Conservation (phyloP, 352 stramenopile genomes). For the Elongisporangium undulatum region DNA sequence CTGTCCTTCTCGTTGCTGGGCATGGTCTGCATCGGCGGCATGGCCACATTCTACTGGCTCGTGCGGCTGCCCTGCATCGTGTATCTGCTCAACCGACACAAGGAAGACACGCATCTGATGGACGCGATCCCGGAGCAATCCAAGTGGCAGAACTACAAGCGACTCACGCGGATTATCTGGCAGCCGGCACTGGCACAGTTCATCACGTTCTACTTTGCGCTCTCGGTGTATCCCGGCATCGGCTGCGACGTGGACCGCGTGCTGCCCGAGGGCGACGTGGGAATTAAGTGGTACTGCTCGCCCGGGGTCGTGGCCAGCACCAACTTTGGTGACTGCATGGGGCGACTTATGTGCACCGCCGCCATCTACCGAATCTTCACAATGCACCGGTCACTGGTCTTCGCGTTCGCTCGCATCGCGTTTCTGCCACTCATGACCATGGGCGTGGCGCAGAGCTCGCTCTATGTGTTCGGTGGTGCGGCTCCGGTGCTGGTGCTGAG, state of each 20-base stretch:
- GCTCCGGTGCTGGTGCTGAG: neutral
- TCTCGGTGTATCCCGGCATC: neutral
- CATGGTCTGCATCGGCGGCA: constrained; percentile 13
- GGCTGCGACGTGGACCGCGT: neutral
- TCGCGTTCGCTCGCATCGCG: neutral
- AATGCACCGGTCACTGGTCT: neutral
- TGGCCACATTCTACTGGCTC: constrained; percentile 9
- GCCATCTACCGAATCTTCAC: neutral
- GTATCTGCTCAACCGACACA: constrained; percentile 3
- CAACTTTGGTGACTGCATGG: neutral
- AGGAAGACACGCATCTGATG: neutral
- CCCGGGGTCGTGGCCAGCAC: neutral
- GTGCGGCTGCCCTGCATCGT: constrained; percentile 6
- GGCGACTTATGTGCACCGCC: neutral
- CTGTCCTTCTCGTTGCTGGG: constrained; percentile 11
- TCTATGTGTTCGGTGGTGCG: neutral
- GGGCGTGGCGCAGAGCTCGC: constrained; percentile 4
- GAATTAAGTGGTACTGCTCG: neutral
- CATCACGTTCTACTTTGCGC: neutral
- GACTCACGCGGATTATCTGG: neutral
- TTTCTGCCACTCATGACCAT: constrained; percentile 17
- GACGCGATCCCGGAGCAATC: neutral
- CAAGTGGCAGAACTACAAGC: neutral
- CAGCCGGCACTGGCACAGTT: neutral
- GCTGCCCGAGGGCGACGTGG: neutral